phyloP scores from a whole-genome alignment of 345 rosid species.

The Diplotaxis tenuifolia region DNA sequence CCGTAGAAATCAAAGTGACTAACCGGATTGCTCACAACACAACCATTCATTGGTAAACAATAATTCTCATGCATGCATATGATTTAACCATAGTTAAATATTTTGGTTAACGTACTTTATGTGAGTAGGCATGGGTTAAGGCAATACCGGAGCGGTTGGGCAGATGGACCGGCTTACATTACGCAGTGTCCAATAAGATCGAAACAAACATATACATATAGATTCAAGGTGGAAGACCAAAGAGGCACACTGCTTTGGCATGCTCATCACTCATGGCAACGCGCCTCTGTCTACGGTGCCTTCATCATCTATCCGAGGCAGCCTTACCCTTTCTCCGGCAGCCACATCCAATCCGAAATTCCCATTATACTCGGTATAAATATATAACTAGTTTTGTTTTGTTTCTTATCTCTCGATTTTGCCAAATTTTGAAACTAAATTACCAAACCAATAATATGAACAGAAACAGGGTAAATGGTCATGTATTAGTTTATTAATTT shows the following conservation, averaged over 20 bases:
- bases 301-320: constrained; percentile 55
- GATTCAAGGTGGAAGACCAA: constrained; percentile 49
- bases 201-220: constrained; percentile 54
- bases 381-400: background rate
- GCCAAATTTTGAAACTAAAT: background rate
- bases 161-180: constrained; percentile 67
- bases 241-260: constrained; percentile 71
- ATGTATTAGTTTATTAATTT: background rate
- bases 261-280: constrained; percentile 64
- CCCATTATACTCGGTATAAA: constrained; percentile 59
- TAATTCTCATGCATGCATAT: constrained; percentile 22
- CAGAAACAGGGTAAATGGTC: background rate
- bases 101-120: background rate
- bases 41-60: constrained; percentile 54
- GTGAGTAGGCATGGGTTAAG: constrained; percentile 62
- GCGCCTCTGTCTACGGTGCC: constrained; percentile 65
- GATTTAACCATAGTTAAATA: background rate
- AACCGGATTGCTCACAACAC: constrained; percentile 45
- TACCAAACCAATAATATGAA: background rate
- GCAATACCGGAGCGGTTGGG: constrained; percentile 63
- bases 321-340: constrained; percentile 49
- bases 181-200: constrained; percentile 64
- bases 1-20: constrained; percentile 61
- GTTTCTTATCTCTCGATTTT: background rate
- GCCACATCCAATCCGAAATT: constrained; percentile 49